Base-by-base conservation (phyloP, 441 rosid genomes). In the Theobroma grandiflorum region DNA sequence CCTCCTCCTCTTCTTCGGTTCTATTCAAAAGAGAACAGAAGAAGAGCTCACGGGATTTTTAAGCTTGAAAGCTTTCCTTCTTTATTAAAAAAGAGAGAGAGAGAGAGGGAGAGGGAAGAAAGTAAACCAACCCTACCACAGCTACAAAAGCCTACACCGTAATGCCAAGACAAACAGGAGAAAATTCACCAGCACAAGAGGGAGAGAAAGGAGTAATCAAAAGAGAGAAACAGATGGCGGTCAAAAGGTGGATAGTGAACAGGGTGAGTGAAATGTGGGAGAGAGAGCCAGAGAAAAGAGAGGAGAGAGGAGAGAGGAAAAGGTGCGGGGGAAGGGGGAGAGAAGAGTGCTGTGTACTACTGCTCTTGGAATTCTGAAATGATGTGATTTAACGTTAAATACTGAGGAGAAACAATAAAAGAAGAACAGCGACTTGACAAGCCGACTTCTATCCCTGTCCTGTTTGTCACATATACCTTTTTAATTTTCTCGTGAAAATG, bases 331-430 rank as follows among this genome's bases (percentile, higher is more conserved):
- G 59, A 64, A 20, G 22, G 47, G n/a, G 22, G 11, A 68, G 50
- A 38, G 42, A 38, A 0, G 37, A 31, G 33, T 50, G 49, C 12
- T 67, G 72, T 8, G 9, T 0, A 57, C 12, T 20, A 16, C 8
- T 16, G 6, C 6, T 50, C 65, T 65, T 58, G 47, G 77, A 80
- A 69, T 47, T 49, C 81, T 76, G 90, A 88, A 75, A 73, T 65
- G 93, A 90, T 87, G 93, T 90, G 93, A 90, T 88, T 85, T 85
- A 88, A 90, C 91, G 89, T 87, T 85, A 88, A 86, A 81, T 63
- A 79, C 86, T 79, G 87, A 38, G 58, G 70, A 16, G n/a, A 47
- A 82, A 75, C 82, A 80, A 78, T 61, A 76, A 81, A 84, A 82
- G 73, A 79, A 63, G 70, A 83, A 86, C 87, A 85, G 84, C 87